A percentile compares a stretch with the other conserved stretches of the same genome.
These are phyloP conservation scores for Psidium guajava DNA, from an alignment of 345 rosid genomes.

Conservation along the genomic window DNA sequence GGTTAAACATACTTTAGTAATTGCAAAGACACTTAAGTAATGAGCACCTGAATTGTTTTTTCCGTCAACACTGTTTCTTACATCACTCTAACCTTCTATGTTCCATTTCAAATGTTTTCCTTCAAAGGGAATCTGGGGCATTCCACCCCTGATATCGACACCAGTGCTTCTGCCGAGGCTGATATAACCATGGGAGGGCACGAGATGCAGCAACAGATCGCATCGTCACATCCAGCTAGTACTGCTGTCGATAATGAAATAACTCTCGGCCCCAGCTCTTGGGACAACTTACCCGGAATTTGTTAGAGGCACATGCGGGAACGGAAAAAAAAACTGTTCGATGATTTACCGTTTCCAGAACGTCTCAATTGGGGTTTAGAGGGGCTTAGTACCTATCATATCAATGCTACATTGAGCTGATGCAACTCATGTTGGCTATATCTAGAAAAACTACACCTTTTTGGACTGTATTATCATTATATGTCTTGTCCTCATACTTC, in stretches of 20 bases:
- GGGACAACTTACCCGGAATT: conserved; percentile 40
- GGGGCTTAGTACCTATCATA: neutral
- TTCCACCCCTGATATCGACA: neutral
- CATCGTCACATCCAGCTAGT: conserved; percentile 19
- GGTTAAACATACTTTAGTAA: neutral
- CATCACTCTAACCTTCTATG: neutral
- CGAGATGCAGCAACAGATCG: conserved; percentile 41
- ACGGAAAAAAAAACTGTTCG: neutral
- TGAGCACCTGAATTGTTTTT: neutral
- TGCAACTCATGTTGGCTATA: neutral
- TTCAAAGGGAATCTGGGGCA: neutral
- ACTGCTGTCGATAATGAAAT: conserved; percentile 16
- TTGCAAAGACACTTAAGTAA: neutral
- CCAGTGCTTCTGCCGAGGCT: conserved; percentile 6
- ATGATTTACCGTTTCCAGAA: neutral
- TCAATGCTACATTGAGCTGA: neutral
- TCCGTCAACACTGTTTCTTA: neutral
- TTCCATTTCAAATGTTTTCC: neutral
- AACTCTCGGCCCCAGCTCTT: conserved; percentile 22
- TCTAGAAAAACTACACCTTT: neutral
- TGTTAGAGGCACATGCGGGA: conserved; percentile 7
- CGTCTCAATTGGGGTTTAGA: neutral
- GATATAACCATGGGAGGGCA: conserved; percentile 35
- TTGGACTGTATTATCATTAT: neutral
- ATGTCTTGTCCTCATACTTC: neutral